phyloP scores from a whole-genome alignment of 1,284 basidiomycete genomes.

The Austroboletus niveus region DNA sequence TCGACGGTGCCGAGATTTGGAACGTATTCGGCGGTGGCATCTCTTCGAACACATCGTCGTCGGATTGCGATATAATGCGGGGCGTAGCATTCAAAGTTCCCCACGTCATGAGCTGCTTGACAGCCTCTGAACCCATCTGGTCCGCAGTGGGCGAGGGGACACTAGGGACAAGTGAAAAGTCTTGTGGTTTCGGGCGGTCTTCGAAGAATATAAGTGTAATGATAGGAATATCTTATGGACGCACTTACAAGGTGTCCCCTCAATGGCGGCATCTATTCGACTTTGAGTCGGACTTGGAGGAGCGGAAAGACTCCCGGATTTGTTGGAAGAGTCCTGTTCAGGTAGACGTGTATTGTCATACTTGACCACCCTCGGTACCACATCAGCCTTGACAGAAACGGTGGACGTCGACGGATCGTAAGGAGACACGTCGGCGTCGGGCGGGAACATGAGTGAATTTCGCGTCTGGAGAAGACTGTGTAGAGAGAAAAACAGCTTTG shows the following conservation, averaged over 20 bases:
- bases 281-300: slow-evolving; percentile 87
- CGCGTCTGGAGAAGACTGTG: slow-evolving; percentile 54
- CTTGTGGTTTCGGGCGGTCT: slow-evolving; percentile 63
- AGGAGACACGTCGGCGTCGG: slow-evolving; percentile 85
- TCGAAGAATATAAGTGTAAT: slow-evolving; percentile 6
- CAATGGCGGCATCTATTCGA: slow-evolving; percentile 85
- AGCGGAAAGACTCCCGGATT: slow-evolving; percentile 47
- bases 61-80: slow-evolving; percentile 70
- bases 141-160: slow-evolving; percentile 85
- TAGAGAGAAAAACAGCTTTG: background rate
- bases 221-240: background rate
- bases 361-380: slow-evolving; percentile 65
- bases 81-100: slow-evolving; percentile 87
- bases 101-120: slow-evolving; percentile 93
- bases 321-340: slow-evolving; percentile 56
- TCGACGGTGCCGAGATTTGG: slow-evolving; percentile 65
- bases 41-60: slow-evolving; percentile 51
- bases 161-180: slow-evolving; percentile 74
- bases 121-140: slow-evolving; percentile 68
- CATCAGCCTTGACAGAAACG: slow-evolving; percentile 35
- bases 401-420: slow-evolving; percentile 50
- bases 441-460: slow-evolving; percentile 90
- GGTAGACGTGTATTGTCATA: slow-evolving; percentile 78
- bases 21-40: slow-evolving; percentile 61
- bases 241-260: slow-evolving; percentile 70